Percentiles rank a stretch among this genome's conserved stretches.
Evolutionary conservation across 768 basidiomycete genomes (phyloP).

Genomic region (Tephrocybe sp.): DNA sequence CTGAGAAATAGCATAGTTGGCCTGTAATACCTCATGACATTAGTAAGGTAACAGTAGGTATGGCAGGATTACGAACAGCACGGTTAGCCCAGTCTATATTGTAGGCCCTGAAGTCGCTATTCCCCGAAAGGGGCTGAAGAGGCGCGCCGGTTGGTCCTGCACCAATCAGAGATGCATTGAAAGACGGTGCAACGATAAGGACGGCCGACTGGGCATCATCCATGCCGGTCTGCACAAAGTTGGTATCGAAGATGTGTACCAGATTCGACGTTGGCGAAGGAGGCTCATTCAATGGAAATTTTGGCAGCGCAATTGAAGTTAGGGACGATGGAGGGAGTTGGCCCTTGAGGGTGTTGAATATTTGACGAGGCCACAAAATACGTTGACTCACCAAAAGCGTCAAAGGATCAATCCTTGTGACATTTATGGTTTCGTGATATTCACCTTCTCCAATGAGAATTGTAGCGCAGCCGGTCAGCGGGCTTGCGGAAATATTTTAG

Average conservation of each 20-base stretch:
- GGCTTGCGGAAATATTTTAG: slow-evolving; percentile 33
- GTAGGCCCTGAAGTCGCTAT: slow-evolving; percentile 59
- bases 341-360: slow-evolving; percentile 36
- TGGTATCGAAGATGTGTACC: slow-evolving; percentile 54
- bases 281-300: slow-evolving; percentile 38
- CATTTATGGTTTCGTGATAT: slow-evolving; percentile 60
- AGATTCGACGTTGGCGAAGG: slow-evolving; percentile 54
- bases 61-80: slow-evolving; percentile 43
- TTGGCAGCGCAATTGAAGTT: slow-evolving; percentile 26
- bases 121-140: slow-evolving; percentile 51
- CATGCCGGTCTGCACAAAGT: slow-evolving; percentile 39
- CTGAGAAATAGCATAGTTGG: slow-evolving; percentile 59
- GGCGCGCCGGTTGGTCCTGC: slow-evolving; percentile 60
- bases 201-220: slow-evolving; percentile 63
- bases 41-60: neutral
- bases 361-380: neutral
- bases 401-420: slow-evolving; percentile 53
- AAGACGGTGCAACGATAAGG: slow-evolving; percentile 55
- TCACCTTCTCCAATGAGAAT: slow-evolving; percentile 61
- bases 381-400: slow-evolving; percentile 48
- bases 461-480: slow-evolving; percentile 34
- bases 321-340: slow-evolving; percentile 41
- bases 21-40: slow-evolving; percentile 28
- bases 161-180: slow-evolving; percentile 58
- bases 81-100: slow-evolving; percentile 69